These are phyloP conservation scores for Sclerotinia trifoliorum DNA, from an alignment of 2,329 filamentous ascomycete species.

Conservation along the genomic window DNA sequence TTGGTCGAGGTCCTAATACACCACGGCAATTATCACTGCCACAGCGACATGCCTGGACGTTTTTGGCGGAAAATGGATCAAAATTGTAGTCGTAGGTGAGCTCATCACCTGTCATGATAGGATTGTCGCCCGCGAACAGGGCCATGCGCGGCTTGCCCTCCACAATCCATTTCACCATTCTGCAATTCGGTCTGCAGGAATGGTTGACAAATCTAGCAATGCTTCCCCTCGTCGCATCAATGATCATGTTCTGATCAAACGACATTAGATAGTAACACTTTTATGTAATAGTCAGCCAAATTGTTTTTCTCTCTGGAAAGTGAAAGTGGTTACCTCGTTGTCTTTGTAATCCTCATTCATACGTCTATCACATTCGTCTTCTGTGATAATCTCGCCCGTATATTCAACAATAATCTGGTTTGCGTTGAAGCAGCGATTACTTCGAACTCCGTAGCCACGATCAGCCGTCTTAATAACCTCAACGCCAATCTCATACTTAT, in stretches of 20 bases:
- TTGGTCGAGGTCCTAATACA: conserved; percentile 60
- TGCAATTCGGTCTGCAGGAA: conserved; percentile 92
- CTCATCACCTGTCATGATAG: conserved; percentile 93
- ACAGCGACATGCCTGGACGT: conserved; percentile 65
- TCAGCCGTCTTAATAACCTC: conserved; percentile 90
- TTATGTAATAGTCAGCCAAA: conserved; percentile 24
- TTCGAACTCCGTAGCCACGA: conserved; percentile 87
- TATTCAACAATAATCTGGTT: conserved; percentile 99
- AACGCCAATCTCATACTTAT: conserved; percentile 87
- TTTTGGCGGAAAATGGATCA: conserved; percentile 67
- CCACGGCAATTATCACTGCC: conserved; percentile 63
- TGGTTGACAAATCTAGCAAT: conserved; percentile 98
- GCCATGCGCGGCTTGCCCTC: conserved; percentile 93
- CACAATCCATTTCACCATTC: conserved; percentile 98
- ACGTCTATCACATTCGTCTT: conserved; percentile 85
- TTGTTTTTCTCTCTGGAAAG: conserved; percentile 20
- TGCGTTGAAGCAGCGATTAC: conserved; percentile 81
- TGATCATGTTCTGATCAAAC: conserved; percentile 97
- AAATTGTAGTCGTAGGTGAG: conserved; percentile 90
- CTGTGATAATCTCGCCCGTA: conserved; percentile 94
- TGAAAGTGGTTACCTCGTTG: conserved; percentile 66
- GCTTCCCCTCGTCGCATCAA: conserved; percentile 92
- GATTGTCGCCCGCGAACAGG: conserved; percentile 84
- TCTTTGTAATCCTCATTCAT: conserved; percentile 95
- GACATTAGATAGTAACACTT: conserved; percentile 99